These are phyloP conservation scores for Tylopilus intermedius DNA, from an alignment of 768 basidiomycete genomes.

Conservation along the genomic window DNA sequence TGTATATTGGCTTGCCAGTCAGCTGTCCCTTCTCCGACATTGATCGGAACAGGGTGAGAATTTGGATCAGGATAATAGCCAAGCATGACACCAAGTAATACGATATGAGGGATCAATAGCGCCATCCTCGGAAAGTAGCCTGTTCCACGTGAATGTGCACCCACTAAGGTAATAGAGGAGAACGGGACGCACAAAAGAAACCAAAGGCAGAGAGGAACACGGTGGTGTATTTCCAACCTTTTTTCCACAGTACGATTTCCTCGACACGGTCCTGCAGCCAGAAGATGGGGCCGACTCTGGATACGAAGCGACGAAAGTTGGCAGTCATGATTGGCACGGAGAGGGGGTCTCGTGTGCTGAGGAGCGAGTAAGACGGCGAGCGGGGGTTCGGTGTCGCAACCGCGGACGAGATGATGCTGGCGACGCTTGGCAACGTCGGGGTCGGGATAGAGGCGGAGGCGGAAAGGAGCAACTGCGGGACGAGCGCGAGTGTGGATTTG, in stretches of 20 bases:
- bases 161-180: background rate
- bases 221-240: constrained; percentile 64
- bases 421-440: constrained; percentile 6
- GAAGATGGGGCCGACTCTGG: constrained; percentile 72
- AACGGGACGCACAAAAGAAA: constrained; percentile 63
- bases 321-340: constrained; percentile 68
- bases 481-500: constrained; percentile 32
- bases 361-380: constrained; percentile 22
- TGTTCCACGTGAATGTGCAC: constrained; percentile 25
- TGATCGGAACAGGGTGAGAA: constrained; percentile 33
- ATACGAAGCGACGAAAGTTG: constrained; percentile 70
- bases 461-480: constrained; percentile 37
- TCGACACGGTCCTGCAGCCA: constrained; percentile 89
- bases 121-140: constrained; percentile 74
- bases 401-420: constrained; percentile 13
- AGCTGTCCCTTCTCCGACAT: constrained; percentile 55
- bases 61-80: constrained; percentile 48
- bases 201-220: constrained; percentile 74
- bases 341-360: constrained; percentile 63
- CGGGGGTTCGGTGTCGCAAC: constrained; percentile 23
- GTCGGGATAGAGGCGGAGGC: constrained; percentile 18
- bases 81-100: constrained; percentile 62
- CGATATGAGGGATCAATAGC: constrained; percentile 62
- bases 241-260: constrained; percentile 79
- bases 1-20: constrained; percentile 88